These are phyloP conservation scores for Candida silvicultrix DNA, from an alignment of 805 yeast species.

Conservation along the genomic window DNA sequence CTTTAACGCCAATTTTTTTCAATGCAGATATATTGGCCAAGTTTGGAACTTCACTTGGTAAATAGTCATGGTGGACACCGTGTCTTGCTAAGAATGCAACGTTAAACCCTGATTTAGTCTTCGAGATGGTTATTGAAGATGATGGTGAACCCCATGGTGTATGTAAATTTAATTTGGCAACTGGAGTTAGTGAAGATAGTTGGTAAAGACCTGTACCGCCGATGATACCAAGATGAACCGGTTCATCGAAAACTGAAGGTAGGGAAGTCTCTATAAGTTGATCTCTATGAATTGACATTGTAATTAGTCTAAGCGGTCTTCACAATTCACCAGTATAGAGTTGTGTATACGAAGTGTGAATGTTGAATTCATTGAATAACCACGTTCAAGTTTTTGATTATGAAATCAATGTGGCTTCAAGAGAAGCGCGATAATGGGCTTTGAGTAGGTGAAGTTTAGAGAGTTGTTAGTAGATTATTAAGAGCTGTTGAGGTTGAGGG, in stretches of 20 bases:
- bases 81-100: constrained; percentile 95
- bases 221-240: constrained; percentile 79
- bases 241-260: constrained; percentile 53
- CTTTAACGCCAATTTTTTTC: constrained; percentile 79
- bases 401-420: neutral
- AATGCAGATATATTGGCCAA: constrained; percentile 95
- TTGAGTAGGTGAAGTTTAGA: no score
- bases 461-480: no score
- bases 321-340: no score
- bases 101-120: constrained; percentile 67
- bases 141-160: constrained; percentile 99
- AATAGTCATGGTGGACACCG: constrained; percentile 80
- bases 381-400: no score
- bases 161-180: constrained; percentile 70
- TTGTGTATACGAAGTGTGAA: no score
- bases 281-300: constrained; percentile 24
- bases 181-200: constrained; percentile 74
- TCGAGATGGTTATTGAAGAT: constrained; percentile 87
- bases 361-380: no score
- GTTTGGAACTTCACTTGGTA: constrained; percentile 90
- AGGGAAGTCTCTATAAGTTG: constrained; percentile 4
- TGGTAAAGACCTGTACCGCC: constrained; percentile 99
- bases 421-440: no score
- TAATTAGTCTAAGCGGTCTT: no score
- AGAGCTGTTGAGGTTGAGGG: no score